phyloP scores from a whole-genome alignment of 768 basidiomycete genomes.

The Hemileccinum rubropunctum region DNA sequence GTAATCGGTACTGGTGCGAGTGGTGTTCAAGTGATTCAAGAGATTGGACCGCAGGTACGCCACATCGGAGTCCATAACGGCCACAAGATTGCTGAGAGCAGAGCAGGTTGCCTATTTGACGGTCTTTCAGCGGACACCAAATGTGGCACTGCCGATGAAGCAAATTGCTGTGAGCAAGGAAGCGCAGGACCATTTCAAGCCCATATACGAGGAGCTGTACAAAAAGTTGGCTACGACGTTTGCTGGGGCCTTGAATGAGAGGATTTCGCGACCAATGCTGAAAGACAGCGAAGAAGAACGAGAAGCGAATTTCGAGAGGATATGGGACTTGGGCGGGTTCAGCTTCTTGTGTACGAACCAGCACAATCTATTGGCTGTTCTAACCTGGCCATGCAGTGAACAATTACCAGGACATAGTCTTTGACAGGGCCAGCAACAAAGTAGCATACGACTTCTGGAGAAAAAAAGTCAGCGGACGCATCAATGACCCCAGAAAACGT shows the following conservation, averaged over 20 bases:
- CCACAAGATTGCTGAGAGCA: neutral
- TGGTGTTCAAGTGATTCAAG: slow-evolving; percentile 12
- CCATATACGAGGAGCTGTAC: slow-evolving; percentile 6
- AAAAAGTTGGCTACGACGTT: neutral
- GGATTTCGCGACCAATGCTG: neutral
- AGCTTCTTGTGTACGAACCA: neutral
- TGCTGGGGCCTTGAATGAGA: neutral
- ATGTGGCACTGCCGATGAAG: slow-evolving; percentile 8
- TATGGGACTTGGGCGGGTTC: slow-evolving; percentile 12
- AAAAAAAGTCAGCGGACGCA: slow-evolving; percentile 12
- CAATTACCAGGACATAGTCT: slow-evolving; percentile 1
- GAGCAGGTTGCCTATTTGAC: slow-evolving; percentile 9
- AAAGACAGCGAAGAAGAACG: slow-evolving; percentile 7
- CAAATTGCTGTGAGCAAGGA: slow-evolving; percentile 1
- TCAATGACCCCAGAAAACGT: slow-evolving; percentile 10
- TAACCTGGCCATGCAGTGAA: neutral
- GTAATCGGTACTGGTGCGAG: slow-evolving; percentile 15
- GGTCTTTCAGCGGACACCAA: slow-evolving; percentile 16
- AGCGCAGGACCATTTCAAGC: slow-evolving; percentile 11
- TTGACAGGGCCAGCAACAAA: neutral
- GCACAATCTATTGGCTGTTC: too few species aligned
- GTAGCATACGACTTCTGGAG: slow-evolving; percentile 12
- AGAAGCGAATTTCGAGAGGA: slow-evolving; percentile 4
- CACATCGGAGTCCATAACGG: neutral
- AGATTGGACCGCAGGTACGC: slow-evolving; percentile 12